Percentiles rank a stretch among this genome's conserved stretches.
These are phyloP conservation scores for Edaphochlamys debaryana DNA, from an alignment of 139 green algal species.

Conservation along the genomic window DNA sequence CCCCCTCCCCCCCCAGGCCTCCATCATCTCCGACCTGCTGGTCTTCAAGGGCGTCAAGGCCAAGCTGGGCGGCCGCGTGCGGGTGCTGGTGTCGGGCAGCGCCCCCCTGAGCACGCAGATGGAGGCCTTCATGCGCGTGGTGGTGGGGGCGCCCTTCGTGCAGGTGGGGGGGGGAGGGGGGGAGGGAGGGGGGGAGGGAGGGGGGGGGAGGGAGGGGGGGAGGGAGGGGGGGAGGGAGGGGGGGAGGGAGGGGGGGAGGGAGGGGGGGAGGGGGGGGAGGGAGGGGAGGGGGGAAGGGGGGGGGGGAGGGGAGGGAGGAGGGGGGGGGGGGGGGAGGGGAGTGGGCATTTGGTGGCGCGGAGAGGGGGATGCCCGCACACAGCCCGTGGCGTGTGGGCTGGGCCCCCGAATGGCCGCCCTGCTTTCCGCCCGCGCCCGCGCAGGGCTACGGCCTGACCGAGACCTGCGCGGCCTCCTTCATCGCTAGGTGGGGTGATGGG, in stretches of 20 bases:
- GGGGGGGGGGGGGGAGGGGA: no score
- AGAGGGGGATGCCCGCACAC: no score
- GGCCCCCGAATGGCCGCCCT: no score
- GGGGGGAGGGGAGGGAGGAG: no score
- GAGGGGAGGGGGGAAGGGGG: no score
- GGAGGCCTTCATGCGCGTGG: conserved; percentile 75
- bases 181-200: not conserved
- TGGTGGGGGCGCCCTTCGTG: conserved; percentile 68
- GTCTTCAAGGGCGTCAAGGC: conserved; percentile 85
- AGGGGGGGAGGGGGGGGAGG: no score
- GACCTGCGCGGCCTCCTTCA: conserved; percentile 87
- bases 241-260: not conserved
- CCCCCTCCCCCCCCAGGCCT: conserved; percentile 59
- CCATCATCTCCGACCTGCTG: conserved; percentile 77
- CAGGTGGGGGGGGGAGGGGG: conserved; percentile 48
- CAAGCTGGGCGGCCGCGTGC: conserved; percentile 71
- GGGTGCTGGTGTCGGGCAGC: conserved; percentile 70
- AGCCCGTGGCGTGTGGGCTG: no score
- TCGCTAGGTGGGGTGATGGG: no score
- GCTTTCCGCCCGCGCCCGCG: no score
- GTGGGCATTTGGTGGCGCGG: no score
- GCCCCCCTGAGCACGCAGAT: conserved; percentile 67
- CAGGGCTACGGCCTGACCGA: conserved; percentile 89
- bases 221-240: not conserved
- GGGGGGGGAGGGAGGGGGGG: not conserved